A percentile compares a stretch with the other conserved stretches of the same genome.
Evolutionary conservation across 352 stramenopile species (phyloP).

Genomic region (Phytopythium ostracodes): DNA sequence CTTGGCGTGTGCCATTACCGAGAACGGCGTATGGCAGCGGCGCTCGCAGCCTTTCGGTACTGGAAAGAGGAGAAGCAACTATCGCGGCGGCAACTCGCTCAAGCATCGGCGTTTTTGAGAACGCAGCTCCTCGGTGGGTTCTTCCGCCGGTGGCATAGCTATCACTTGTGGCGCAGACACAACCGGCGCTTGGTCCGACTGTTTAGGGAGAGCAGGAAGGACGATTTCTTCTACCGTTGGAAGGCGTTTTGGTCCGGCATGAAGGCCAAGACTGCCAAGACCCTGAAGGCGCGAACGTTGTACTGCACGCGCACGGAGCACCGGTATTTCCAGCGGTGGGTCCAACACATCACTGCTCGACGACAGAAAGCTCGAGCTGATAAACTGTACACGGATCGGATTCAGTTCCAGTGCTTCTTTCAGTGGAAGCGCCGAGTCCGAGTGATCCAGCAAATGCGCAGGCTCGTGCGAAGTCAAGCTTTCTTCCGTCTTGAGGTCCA

Average conservation of each 20-base stretch:
- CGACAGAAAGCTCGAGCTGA: constrained; percentile 11
- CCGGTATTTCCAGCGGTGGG: background rate
- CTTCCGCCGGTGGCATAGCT: constrained; percentile 21
- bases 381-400: constrained; percentile 10
- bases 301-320: constrained; percentile 16
- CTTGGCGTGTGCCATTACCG: background rate
- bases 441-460: constrained; percentile 31
- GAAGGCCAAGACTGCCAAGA: constrained; percentile 3
- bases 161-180: constrained; percentile 19
- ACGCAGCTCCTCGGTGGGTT: background rate
- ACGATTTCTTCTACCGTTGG: constrained; percentile 26
- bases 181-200: constrained; percentile 21
- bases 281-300: constrained; percentile 20
- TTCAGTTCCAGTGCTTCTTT: constrained; percentile 5
- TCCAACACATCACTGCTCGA: constrained; percentile 9
- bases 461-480: constrained; percentile 33
- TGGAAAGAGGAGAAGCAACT: background rate
- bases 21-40: background rate
- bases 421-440: constrained; percentile 23
- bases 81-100: background rate
- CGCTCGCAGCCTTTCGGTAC: background rate
- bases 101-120: background rate
- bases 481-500: constrained; percentile 29
- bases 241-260: constrained; percentile 17
- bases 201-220: constrained; percentile 22